These are phyloP conservation scores for Metschnikowia santaceciliae DNA, from an alignment of 805 yeast genomes.

Conservation along the genomic window DNA sequence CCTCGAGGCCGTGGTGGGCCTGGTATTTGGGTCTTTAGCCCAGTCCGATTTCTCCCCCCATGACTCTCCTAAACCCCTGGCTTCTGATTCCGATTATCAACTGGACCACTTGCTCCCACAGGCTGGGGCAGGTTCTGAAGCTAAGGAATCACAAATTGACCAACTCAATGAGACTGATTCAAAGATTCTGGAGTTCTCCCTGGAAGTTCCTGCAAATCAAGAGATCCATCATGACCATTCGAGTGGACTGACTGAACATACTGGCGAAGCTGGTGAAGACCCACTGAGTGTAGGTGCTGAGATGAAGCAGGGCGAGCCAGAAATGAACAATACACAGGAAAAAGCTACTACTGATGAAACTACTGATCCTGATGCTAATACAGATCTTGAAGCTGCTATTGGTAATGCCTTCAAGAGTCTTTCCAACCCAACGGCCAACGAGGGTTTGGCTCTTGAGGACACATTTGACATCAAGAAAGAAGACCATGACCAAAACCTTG, in stretches of 20 bases:
- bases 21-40: slow-evolving; percentile 3
- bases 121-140: background rate
- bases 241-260: too few relatives aligned
- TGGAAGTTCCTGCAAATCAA: background rate
- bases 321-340: background rate
- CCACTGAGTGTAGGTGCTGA: too few relatives aligned
- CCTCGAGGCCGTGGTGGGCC: slow-evolving; percentile 7
- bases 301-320: too few relatives aligned
- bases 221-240: background rate
- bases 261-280: too few relatives aligned
- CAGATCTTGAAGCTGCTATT: slow-evolving; percentile 21
- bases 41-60: background rate
- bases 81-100: background rate
- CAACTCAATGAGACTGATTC: too few relatives aligned
- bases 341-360: background rate
- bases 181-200: background rate
- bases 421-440: background rate
- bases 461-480: background rate
- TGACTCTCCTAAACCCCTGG: background rate
- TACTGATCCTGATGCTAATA: background rate
- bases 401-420: slow-evolving; percentile 26
- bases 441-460: background rate
- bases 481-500: slow-evolving; percentile 6
- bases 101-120: background rate
- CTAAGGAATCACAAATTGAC: too few relatives aligned